Conservation (phyloP, 768 basidiomycete genomes). For the Plicaturopsis crispa region DNA sequence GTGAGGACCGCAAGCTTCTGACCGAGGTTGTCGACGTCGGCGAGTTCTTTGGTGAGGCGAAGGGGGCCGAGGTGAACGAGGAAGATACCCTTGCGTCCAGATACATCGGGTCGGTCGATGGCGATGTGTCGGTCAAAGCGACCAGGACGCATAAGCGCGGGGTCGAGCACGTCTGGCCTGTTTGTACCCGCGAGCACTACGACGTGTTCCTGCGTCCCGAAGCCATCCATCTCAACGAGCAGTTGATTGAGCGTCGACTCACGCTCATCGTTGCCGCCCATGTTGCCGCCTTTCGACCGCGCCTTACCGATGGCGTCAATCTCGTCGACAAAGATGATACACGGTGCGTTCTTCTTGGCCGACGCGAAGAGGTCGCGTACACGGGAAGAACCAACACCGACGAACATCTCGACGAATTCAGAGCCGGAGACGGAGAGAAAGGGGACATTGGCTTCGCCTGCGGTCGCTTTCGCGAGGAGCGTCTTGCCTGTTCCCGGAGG, state of each 20-base stretch:
- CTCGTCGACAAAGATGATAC: constrained; percentile 98
- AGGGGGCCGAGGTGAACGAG: constrained; percentile 85
- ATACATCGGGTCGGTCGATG: constrained; percentile 92
- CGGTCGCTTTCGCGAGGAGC: constrained; percentile 94
- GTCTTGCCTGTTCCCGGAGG: constrained; percentile 99
- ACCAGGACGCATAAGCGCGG: constrained; percentile 93
- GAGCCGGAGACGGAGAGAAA: constrained; percentile 99
- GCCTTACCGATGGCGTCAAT: constrained; percentile 99
- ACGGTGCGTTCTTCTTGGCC: constrained; percentile 95
- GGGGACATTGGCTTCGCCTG: constrained; percentile 95
- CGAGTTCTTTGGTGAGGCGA: constrained; percentile 50
- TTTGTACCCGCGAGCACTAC: constrained; percentile 97
- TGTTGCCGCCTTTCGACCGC: constrained; percentile 66
- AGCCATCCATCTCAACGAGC: constrained; percentile 99
- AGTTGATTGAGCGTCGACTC: constrained; percentile 97
- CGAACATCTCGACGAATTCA: constrained; percentile 99
- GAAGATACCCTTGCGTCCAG: constrained; percentile 91
- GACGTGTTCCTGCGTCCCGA: constrained; percentile 94
- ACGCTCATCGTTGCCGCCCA: constrained; percentile 92
- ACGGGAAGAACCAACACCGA: constrained; percentile 95
- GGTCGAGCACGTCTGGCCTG: constrained; percentile 91
- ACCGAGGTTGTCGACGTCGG: constrained; percentile 52
- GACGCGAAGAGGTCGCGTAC: constrained; percentile 97
- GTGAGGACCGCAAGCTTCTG: constrained; percentile 95
- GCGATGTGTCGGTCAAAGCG: constrained; percentile 96